Conservation (phyloP, 352 stramenopile genomes). For the Globisporangium nagaii region DNA sequence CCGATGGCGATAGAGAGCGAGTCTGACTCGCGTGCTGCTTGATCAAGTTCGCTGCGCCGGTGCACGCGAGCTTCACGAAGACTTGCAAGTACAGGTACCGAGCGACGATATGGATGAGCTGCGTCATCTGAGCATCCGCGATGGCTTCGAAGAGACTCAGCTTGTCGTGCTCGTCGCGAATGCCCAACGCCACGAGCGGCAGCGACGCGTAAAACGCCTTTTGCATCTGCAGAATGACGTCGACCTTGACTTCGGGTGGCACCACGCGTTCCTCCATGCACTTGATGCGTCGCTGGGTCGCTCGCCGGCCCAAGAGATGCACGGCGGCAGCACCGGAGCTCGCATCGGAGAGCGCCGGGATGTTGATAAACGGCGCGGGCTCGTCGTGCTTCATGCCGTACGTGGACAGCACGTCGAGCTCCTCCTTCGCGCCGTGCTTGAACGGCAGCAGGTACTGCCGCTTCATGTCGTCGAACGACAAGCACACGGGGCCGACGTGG, state of each 20-base stretch:
- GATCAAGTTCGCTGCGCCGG: slow-evolving; percentile 13
- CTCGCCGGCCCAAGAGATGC: slow-evolving; percentile 26
- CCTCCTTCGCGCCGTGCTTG: slow-evolving; percentile 28
- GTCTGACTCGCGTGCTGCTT: slow-evolving; percentile 1
- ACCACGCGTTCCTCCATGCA: slow-evolving; percentile 37
- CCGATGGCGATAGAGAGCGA: not conserved
- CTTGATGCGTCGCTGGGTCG: slow-evolving; percentile 32
- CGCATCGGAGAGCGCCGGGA: slow-evolving; percentile 18
- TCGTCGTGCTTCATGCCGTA: slow-evolving; percentile 40
- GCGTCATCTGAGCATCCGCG: slow-evolving; percentile 16
- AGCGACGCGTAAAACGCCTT: slow-evolving; percentile 36
- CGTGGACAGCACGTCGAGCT: slow-evolving; percentile 39
- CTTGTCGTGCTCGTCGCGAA: slow-evolving; percentile 24
- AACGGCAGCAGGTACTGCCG: slow-evolving; percentile 61
- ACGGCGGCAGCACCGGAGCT: slow-evolving; percentile 14
- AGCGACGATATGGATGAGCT: slow-evolving; percentile 30
- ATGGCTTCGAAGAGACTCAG: slow-evolving; percentile 25
- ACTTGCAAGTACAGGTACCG: slow-evolving; percentile 40
- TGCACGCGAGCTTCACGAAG: slow-evolving; percentile 30
- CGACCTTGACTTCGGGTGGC: slow-evolving; percentile 19
- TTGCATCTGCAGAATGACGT: slow-evolving; percentile 40
- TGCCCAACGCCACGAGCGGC: slow-evolving; percentile 35
- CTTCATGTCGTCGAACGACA: slow-evolving; percentile 77
- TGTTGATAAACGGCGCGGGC: slow-evolving; percentile 14
- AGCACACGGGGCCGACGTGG: slow-evolving; percentile 39